Conservation (phyloP, 2,329 filamentous ascomycete species). For the Nemania sp. region DNA sequence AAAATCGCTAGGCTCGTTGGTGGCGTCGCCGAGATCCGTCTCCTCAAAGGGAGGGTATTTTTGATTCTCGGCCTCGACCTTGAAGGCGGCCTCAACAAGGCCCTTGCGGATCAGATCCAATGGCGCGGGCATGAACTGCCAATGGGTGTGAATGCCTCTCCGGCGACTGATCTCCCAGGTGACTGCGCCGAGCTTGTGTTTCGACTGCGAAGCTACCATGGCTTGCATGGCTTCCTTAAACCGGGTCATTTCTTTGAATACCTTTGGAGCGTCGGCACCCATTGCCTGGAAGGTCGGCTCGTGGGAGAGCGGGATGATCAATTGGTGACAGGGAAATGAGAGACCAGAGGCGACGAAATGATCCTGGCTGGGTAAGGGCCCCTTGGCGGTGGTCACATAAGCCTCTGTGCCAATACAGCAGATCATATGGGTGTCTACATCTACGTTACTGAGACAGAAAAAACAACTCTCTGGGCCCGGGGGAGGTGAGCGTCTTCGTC, state of each 20-base stretch:
- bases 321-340: conserved; percentile 79
- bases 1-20: conserved; percentile 65
- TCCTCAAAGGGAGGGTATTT: conserved; percentile 57
- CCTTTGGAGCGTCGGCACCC: conserved; percentile 61
- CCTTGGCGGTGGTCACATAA: conserved; percentile 91
- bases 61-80: conserved; percentile 81
- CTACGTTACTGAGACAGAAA: conserved; percentile 91
- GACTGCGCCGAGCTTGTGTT: conserved; percentile 73
- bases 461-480: conserved; percentile 82
- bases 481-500: conserved; percentile 54
- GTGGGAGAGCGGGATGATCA: conserved; percentile 89
- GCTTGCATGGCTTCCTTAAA: conserved; percentile 78
- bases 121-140: conserved; percentile 86
- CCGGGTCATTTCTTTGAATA: conserved; percentile 79
- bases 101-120: conserved; percentile 69
- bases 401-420: conserved; percentile 84
- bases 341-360: conserved; percentile 70
- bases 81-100: conserved; percentile 85
- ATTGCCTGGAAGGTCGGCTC: conserved; percentile 74
- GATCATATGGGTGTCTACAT: conserved; percentile 83
- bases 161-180: conserved; percentile 90
- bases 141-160: conserved; percentile 84
- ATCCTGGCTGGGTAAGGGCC: conserved; percentile 73
- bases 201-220: conserved; percentile 68
- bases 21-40: conserved; percentile 54